Conservation (phyloP, 2,329 filamentous ascomycete species). For the Colletotrichum karsti region DNA sequence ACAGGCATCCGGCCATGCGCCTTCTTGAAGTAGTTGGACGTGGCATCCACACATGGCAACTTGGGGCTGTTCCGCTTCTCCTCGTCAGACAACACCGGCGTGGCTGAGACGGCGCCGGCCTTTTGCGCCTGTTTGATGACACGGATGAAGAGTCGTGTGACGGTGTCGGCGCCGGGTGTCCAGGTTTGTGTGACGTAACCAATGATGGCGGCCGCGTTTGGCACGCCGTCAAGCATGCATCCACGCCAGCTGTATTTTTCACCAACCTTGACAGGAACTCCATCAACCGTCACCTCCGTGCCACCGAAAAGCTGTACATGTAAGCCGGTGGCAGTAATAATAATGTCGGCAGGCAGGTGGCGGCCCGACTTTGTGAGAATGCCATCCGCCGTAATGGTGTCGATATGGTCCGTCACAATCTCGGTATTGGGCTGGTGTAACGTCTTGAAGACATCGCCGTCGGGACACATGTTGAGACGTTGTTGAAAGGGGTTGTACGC, state of each 20-base stretch:
- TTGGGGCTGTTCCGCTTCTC: conserved; percentile 27
- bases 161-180: conserved; percentile 71
- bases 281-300: conserved; percentile 62
- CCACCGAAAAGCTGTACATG: conserved; percentile 66
- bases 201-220: conserved; percentile 68
- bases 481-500: conserved; percentile 76
- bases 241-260: conserved; percentile 70
- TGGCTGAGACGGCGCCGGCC: conserved; percentile 30
- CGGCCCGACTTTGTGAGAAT: conserved; percentile 57
- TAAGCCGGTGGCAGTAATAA: conserved; percentile 75
- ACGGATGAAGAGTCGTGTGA: conserved; percentile 55
- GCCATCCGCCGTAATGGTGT: conserved; percentile 55
- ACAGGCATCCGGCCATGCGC: conserved; percentile 46
- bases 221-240: conserved; percentile 72
- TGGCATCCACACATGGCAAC: conserved; percentile 36
- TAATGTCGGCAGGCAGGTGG: conserved; percentile 69
- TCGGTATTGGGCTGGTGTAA: conserved; percentile 53
- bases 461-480: conserved; percentile 73
- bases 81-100: conserved; percentile 13
- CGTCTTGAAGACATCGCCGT: conserved; percentile 64
- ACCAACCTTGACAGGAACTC: conserved; percentile 52
- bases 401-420: conserved; percentile 62
- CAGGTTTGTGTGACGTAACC: conserved; percentile 74
- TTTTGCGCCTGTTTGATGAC: conserved; percentile 58
- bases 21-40: conserved; percentile 44